phyloP scores from a whole-genome alignment of 2,329 filamentous ascomycete species.

The Anthostomella pinea region DNA sequence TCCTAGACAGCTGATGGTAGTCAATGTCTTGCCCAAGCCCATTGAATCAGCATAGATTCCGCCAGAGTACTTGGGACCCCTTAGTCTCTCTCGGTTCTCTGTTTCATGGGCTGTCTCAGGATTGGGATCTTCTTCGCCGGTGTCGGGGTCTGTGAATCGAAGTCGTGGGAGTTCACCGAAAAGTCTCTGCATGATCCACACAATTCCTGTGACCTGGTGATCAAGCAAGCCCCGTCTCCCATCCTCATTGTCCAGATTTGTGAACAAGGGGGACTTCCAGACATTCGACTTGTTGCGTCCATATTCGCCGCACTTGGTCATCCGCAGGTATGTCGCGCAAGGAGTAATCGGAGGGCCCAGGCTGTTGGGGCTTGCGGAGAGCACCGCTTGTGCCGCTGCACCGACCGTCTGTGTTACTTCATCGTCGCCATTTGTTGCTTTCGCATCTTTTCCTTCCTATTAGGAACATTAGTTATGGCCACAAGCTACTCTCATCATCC shows the following conservation, averaged over 20 bases:
- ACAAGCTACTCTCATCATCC: neutral
- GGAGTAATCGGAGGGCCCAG: conserved; percentile 26
- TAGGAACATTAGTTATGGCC: neutral
- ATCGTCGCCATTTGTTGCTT: conserved; percentile 8
- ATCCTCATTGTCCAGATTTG: conserved; percentile 16
- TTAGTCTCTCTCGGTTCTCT: conserved; percentile 14
- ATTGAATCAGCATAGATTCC: conserved; percentile 29
- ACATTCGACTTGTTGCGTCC: conserved; percentile 20
- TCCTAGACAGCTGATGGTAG: conserved; percentile 19
- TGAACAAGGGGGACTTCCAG: conserved; percentile 24
- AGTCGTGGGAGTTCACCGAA: conserved; percentile 24
- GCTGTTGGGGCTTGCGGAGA: conserved; percentile 24
- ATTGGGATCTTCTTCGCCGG: neutral
- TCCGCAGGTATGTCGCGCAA: conserved; percentile 21
- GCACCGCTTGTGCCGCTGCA: conserved; percentile 21
- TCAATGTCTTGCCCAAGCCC: conserved; percentile 30
- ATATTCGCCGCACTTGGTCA: conserved; percentile 24
- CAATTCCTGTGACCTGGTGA: conserved; percentile 29
- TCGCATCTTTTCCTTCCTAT: conserved; percentile 8
- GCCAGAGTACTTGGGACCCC: conserved; percentile 23
- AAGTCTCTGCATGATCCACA: conserved; percentile 28
- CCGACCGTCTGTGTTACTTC: conserved; percentile 16
- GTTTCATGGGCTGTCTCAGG: conserved; percentile 7
- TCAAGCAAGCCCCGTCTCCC: conserved; percentile 23
- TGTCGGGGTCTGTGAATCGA: conserved; percentile 4